Evolutionary conservation across 2,329 filamentous ascomycete genomes (phyloP), one percentile per base, ranked within the genome.

Genomic region (Microdochium trichocladiopsis): DNA sequence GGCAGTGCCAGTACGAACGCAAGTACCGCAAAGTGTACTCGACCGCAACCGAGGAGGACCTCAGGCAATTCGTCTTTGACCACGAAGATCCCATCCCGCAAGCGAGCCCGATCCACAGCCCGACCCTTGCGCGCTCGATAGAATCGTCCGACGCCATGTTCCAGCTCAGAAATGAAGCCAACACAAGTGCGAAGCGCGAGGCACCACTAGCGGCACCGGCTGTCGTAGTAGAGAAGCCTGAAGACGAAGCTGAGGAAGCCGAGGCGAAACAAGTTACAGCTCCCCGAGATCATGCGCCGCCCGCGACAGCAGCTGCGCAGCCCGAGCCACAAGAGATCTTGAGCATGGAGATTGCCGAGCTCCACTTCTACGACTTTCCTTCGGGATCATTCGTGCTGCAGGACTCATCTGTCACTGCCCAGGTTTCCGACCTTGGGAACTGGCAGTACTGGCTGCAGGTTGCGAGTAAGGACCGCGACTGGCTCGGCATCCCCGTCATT

Each of bases 391-490:
- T 99, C 65, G 79, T 93, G 25, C 69, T 88, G 21, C 87, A 96
- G 62, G 91, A 95, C 58, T 71, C 79, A 1, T 78, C 82, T 2
- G 85, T 96, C 33, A 82, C 82, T 41, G 90, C 90, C 6, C 86
- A 84, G 0, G 92, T 99, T 11, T 87, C 85, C 0, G 93, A 97
- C 64, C 80, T 91, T 51, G 93, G 92, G 8, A 82, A 86, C 52
- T 99, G 94, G 94, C 82, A 94, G 58, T 99, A 97, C 71, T 97
- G 91, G 91, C 76, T 99, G 28, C 90, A 96, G 64, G 86, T 97
- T 52, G 81, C 82, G 43, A 86, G 87, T 56, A 77, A 82, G 37
- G 83, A 89, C 31, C 85, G 84, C 62, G 84, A 92, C 51, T 96
- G 91, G 90, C 76, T 99, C 2, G 91, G 91, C 22, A 89, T 95